Base-by-base conservation (phyloP, 2,329 filamentous ascomycete genomes). In the Sclerotinia nivalis region DNA sequence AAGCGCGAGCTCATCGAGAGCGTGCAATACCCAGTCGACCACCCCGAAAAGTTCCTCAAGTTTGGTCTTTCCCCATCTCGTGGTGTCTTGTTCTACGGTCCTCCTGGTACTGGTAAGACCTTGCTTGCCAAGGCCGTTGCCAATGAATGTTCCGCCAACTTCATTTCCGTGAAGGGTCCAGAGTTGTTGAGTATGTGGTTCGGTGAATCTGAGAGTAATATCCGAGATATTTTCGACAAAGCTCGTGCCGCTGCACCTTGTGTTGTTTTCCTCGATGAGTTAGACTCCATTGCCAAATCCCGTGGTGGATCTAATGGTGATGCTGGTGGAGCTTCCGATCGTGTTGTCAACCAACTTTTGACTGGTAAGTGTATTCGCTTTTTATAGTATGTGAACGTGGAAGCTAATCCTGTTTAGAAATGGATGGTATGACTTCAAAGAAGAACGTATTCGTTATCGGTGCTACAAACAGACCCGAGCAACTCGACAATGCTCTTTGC, bases 361-460 rank as follows among this genome's bases (percentile, higher is more conserved):
- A 99, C 96, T 75, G 93, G 91, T 93, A 88, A 87, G 89, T 70
- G 54, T 66, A 25, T 68, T 31, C 40, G 25, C 8, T 9, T 5
- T 54, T 55, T 68, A 12, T n/a, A 60, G 28, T n/a, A 50, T 8
- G 28, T 47, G 34, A 22, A 68, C 68, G 77, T 34, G 60, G 65
- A 68, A 70, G 76, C 84, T 89, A 82, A 88, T 77, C 58, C 68
- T 15, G 60, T 43, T 31, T 73, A 91, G 93, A 98, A 88, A 97
- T 98, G 95, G 95, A 98, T 76, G 95, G 95, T 78, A 98, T 98
- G 95, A 98, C 95, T 59, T 97, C 95, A 52, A 99, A 99, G 92
- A 99, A 99, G 92, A 99, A 99, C 81, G 96, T 99, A 74, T 99
- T 99, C 83, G 96, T 99, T 75, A 99, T 99, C 77, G 96, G 96